These are phyloP conservation scores for Hordeum marinum DNA, from an alignment of 176 grass and related monocot genomes.

Conservation along the genomic window DNA sequence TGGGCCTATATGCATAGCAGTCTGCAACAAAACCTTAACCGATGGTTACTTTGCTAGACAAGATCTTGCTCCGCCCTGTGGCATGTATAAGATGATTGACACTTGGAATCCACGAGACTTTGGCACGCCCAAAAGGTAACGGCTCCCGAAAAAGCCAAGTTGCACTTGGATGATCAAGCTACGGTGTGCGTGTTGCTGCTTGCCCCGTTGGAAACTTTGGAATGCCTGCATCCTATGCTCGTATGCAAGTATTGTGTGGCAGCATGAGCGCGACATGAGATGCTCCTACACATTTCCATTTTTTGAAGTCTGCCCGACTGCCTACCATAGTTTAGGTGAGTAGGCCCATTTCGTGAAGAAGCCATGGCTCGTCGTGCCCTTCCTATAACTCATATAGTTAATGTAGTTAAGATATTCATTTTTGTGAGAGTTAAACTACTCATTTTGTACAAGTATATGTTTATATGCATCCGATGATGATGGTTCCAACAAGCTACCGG, in stretches of 20 bases:
- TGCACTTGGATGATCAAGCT: not conserved
- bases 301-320: not conserved
- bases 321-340: not conserved
- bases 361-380: not conserved
- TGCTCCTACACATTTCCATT: not conserved
- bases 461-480: not conserved
- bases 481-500: not conserved
- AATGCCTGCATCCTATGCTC: not conserved
- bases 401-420: not conserved
- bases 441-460: not conserved
- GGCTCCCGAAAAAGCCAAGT: not conserved
- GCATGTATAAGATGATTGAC: constrained; percentile 22
- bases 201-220: not conserved
- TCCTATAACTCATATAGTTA: not conserved
- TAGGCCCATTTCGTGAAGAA: not conserved
- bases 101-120: constrained; percentile 30
- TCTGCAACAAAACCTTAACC: not conserved
- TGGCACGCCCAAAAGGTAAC: not conserved
- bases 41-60: not conserved
- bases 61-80: constrained; percentile 4
- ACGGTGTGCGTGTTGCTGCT: not conserved
- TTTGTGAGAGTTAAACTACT: no score
- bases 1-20: not conserved
- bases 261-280: constrained; percentile 6
- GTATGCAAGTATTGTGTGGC: not conserved